Percentiles rank a stretch among this genome's conserved stretches.
These are phyloP conservation scores for Cyclocybe aegerita DNA, from an alignment of 768 basidiomycete genomes.

Conservation along the genomic window DNA sequence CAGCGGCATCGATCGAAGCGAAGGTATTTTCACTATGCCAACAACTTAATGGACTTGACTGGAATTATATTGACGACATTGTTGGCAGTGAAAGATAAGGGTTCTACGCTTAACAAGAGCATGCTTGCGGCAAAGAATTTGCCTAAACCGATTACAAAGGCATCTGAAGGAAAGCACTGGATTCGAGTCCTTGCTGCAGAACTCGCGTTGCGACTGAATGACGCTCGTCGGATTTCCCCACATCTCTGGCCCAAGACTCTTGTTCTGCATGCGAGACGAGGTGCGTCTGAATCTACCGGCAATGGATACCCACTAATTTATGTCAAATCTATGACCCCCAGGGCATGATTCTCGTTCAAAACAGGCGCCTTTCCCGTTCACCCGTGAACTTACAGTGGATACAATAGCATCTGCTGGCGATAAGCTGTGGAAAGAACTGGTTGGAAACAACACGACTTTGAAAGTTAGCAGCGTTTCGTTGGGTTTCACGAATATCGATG, in stretches of 20 bases:
- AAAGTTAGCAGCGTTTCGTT: conserved; percentile 74
- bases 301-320: not conserved
- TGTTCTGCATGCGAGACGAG: conserved; percentile 75
- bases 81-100: conserved; percentile 77
- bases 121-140: conserved; percentile 98
- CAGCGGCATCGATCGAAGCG: conserved; percentile 84
- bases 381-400: conserved; percentile 70
- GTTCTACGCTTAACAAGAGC: conserved; percentile 72
- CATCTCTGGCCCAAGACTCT: conserved; percentile 93
- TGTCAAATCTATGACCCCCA: conserved; percentile 23
- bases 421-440: conserved; percentile 84
- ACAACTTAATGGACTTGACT: conserved; percentile 1
- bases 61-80: conserved; percentile 3
- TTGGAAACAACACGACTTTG: conserved; percentile 54
- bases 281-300: conserved; percentile 36
- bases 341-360: conserved; percentile 75
- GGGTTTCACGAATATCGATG: conserved; percentile 77
- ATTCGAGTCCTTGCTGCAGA: conserved; percentile 90
- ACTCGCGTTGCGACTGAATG: conserved; percentile 78
- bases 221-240: conserved; percentile 70
- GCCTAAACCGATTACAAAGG: conserved; percentile 69
- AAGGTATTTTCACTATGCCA: conserved; percentile 52
- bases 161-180: conserved; percentile 85
- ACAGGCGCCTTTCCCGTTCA: conserved; percentile 87
- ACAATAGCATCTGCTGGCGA: conserved; percentile 73